These are phyloP conservation scores for Pyracantha coccinea DNA, from an alignment of 331 rosid species.

Conservation along the genomic window DNA sequence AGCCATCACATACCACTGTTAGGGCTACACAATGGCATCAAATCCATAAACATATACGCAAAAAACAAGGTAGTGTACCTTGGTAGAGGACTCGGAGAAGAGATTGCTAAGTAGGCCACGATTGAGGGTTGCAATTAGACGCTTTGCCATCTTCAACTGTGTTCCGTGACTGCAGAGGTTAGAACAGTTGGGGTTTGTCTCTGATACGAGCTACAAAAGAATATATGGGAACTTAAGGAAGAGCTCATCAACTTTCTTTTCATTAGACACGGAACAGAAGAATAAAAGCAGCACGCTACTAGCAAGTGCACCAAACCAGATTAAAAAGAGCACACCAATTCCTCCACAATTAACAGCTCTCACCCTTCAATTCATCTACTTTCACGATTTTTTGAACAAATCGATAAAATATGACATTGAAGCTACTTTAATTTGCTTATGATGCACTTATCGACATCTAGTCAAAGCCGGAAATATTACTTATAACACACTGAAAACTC, in stretches of 20 bases:
- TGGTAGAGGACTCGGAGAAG: background rate
- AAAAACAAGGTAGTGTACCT: background rate
- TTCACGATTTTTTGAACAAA: background rate
- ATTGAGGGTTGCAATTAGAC: constrained; percentile 1
- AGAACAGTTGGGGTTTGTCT: background rate
- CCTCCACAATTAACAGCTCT: background rate
- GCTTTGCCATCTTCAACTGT: constrained; percentile 6
- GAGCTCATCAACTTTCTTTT: background rate
- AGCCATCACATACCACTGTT: background rate
- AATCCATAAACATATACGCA: background rate
- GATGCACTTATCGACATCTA: background rate
- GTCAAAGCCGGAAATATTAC: background rate
- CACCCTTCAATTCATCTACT: background rate
- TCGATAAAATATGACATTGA: background rate
- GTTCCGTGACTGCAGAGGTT: background rate
- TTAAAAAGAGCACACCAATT: background rate
- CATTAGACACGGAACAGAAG: background rate
- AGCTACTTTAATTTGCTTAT: background rate
- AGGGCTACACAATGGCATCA: background rate
- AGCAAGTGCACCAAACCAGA: background rate
- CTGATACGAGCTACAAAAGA: background rate
- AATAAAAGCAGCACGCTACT: background rate
- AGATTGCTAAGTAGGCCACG: background rate
- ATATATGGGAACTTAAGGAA: background rate
- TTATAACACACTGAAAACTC: background rate